Evolutionary conservation across 1,284 basidiomycete species (phyloP), one percentile per base, ranked within the genome.

Genomic region (Sparassis latifolia): DNA sequence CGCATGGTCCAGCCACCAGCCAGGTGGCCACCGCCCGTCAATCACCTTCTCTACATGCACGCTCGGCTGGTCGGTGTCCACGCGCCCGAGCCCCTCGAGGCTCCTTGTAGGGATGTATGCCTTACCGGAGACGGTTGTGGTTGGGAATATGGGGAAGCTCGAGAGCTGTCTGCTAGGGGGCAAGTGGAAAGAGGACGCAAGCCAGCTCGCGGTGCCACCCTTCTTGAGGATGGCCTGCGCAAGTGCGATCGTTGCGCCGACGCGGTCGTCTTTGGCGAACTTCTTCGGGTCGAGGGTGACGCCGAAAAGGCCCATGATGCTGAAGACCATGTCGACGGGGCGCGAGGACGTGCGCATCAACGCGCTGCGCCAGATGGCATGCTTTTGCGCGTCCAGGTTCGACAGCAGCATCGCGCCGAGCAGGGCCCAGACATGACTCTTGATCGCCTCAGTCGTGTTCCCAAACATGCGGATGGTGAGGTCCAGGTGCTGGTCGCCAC

Each of bases 261-360:
- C 40, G 20, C 61, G 52, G 38, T 62, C 61, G 39, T 60, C 33
- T 37, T 51, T 38, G 38, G 44, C 27, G 44, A 58, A 61, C 33
- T 3, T 10, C 6, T 29, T n/a, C 6, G 53, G 31, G 42, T 59
- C 49, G 4, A 62, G 58, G 3, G 49, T 57, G 30, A 61, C 57
- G 42, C 55, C 61, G 41, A 62, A 60, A 2, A 61, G 49, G 27
- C 55, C 58, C 61, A 60, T 61, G 48, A 62, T 63, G 47, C 61
- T 63, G 53, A 62, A 59, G 10, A 60, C 55, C 62, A 61, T 62
- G 48, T 62, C 62, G 33, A 61, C 57, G 10, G 57, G 59, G 44
- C 51, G 51, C 1, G 59, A 57, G 1, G 60, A 59, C 33, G 60
- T 58, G 33, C 56, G 51, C 52, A 58, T 53, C 10, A 56, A 42